Base-by-base conservation (phyloP, 768 basidiomycete species). In the Podaxis sp. region DNA sequence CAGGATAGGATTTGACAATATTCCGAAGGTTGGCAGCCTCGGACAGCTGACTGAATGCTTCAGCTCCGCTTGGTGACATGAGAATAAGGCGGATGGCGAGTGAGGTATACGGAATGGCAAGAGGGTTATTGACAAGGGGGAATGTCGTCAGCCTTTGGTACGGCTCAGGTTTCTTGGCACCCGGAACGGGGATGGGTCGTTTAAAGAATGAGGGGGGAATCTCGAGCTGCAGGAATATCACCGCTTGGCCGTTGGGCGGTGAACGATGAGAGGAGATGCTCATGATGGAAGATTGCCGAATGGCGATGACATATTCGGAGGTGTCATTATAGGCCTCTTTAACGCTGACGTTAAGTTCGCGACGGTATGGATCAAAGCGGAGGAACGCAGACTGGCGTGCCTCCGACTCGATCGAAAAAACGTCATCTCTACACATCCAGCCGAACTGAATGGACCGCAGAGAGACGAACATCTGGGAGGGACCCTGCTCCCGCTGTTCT, bases 351-450 rank as follows among this genome's bases (percentile, higher is more conserved):
- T 78, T 76, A 13, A 86, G 69, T 66, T 85, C 82, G 59, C 84
- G 73, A 53, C 76, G 74, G 26, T 84, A 77, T 0, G 74, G 68
- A 54, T 77, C 69, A 62, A 81, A 84, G 30, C 61, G 59, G 36
- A 49, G 85, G 64, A 7, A 40, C 17, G 33, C 76, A 74, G 49
- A 3, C 56, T 62, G 28, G 26, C 50, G 38, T 71, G 61, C 61
- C 53, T 62, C 61, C 24, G 61, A 48, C 70, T 89, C 87, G 41
- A 82, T 69, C 11, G 87, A 89, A 65, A 84, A 82, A 0, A 78
- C 75, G 7, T 75, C 70, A 66, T 86, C 85, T 24, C 85, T 78
- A 63, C 86, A 87, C 68, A 79, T 75, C 86, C 85, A 86, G 10
- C 84, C 83, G 65, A 86, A 86, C 67, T 87, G 85, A 26, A 88